Percentiles rank a stretch among this genome's conserved stretches.
Conservation (phyloP, 1,284 basidiomycete species). For the Papiliotrema fonsecae region DNA sequence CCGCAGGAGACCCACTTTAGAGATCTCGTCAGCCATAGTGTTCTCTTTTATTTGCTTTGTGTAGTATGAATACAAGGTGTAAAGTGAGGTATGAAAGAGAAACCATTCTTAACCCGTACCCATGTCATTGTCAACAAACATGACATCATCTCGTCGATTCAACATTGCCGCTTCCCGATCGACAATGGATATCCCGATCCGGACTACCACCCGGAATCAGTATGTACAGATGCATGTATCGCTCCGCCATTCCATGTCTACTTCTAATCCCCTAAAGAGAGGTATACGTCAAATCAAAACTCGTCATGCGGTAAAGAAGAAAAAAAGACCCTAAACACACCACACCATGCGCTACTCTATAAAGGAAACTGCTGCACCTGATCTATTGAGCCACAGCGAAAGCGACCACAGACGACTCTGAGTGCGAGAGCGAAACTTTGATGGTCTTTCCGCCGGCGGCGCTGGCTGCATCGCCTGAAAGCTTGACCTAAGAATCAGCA, state of each 20-base stretch:
- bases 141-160: neutral
- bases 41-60: neutral
- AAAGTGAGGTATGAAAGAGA: neutral
- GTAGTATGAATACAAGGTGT: neutral
- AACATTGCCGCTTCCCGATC: too few species aligned
- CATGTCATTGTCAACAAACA: neutral
- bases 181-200: too few species aligned
- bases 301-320: neutral
- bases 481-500: constrained; percentile 59
- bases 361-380: neutral
- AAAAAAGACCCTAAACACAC: neutral
- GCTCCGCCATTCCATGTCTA: neutral
- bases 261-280: neutral
- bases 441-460: constrained; percentile 72
- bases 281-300: neutral
- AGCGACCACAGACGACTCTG: constrained; percentile 46
- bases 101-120: neutral
- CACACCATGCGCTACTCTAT: neutral
- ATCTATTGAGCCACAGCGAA: constrained; percentile 46
- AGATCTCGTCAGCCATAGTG: constrained; percentile 10
- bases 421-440: constrained; percentile 81
- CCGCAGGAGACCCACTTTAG: constrained; percentile 3
- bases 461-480: constrained; percentile 75
- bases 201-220: neutral
- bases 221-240: constrained; percentile 5